These are phyloP conservation scores for Boletellus ananas DNA, from an alignment of 768 basidiomycete genomes.

Conservation along the genomic window DNA sequence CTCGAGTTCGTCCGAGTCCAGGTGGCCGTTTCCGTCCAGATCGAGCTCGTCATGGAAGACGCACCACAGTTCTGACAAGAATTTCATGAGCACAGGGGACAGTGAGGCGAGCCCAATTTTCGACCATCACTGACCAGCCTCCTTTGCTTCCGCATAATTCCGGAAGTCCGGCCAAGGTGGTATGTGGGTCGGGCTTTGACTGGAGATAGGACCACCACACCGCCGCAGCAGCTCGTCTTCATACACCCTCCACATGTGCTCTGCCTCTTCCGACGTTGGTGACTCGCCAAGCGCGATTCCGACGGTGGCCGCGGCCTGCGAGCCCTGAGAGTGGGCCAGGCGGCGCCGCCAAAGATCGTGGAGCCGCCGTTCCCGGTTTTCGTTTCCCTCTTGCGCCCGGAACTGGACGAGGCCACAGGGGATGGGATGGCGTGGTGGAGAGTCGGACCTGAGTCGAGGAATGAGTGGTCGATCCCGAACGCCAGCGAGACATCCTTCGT, in stretches of 20 bases:
- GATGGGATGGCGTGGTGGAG: constrained; percentile 35
- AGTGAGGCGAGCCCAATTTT: constrained; percentile 9
- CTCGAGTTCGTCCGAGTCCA: constrained; percentile 63
- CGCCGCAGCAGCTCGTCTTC: constrained; percentile 67
- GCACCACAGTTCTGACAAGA: constrained; percentile 73
- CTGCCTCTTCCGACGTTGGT: constrained; percentile 53
- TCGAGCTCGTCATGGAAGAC: constrained; percentile 91
- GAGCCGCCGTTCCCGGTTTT: constrained; percentile 56
- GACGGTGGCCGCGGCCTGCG: constrained; percentile 21
- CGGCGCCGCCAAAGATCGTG: constrained; percentile 56
- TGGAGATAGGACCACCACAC: constrained; percentile 44
- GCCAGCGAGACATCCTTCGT: constrained; percentile 49
- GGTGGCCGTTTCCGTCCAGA: constrained; percentile 79
- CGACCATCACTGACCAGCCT: constrained; percentile 56
- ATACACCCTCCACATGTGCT: constrained; percentile 65
- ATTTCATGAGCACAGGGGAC: constrained; percentile 11
- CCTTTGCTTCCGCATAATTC: constrained; percentile 74
- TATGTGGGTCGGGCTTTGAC: constrained; percentile 44
- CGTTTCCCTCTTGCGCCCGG: constrained; percentile 58
- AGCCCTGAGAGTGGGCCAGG: constrained; percentile 37
- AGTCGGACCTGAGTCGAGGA: constrained; percentile 58
- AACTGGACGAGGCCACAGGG: constrained; percentile 61
- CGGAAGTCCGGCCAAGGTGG: constrained; percentile 65
- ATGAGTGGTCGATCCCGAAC: constrained; percentile 53
- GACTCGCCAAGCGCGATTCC: constrained; percentile 14